A percentile compares a stretch with the other conserved stretches of the same genome.
Conservation (phyloP, 352 stramenopile genomes). For the Globisporangium heterothallicum region DNA sequence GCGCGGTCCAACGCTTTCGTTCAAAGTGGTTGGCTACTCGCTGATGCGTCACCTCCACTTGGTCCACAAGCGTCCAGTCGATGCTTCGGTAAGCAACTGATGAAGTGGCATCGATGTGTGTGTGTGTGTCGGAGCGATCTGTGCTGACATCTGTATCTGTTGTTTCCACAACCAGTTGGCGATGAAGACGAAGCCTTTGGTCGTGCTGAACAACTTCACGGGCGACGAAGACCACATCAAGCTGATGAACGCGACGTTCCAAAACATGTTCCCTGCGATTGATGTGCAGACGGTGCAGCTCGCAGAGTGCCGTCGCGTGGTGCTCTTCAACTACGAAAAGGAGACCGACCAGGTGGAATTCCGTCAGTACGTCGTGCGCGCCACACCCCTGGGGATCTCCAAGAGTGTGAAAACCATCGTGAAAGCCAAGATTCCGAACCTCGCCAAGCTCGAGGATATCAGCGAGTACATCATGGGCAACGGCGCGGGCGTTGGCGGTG, state of each 20-base stretch:
- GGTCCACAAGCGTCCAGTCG: slow-evolving; percentile 89
- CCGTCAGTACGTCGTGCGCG: slow-evolving; percentile 96
- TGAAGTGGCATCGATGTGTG: neutral
- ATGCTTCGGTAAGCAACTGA: slow-evolving; percentile 51
- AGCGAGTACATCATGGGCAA: slow-evolving; percentile 92
- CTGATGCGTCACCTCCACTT: slow-evolving; percentile 91
- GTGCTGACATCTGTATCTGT: neutral
- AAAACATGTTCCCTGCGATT: slow-evolving; percentile 99
- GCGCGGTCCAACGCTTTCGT: slow-evolving; percentile 92
- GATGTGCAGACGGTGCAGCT: slow-evolving; percentile 96
- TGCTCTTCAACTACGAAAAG: slow-evolving; percentile 96
- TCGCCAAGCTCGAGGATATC: slow-evolving; percentile 95
- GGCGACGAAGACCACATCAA: slow-evolving; percentile 82
- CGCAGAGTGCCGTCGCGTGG: slow-evolving; percentile 93
- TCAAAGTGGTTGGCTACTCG: slow-evolving; percentile 89
- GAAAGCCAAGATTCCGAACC: slow-evolving; percentile 91
- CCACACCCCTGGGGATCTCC: slow-evolving; percentile 90
- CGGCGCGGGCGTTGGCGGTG: slow-evolving; percentile 51
- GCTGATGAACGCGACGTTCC: slow-evolving; percentile 98
- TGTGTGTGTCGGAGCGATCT: too few species aligned
- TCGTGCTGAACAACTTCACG: slow-evolving; percentile 99
- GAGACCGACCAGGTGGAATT: slow-evolving; percentile 92
- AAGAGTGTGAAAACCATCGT: slow-evolving; percentile 89
- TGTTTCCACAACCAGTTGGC: slow-evolving; percentile 39
- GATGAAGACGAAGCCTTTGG: slow-evolving; percentile 89